phyloP scores from a whole-genome alignment of 2,329 filamentous ascomycete species.

The Davidsoniella eucalypti region DNA sequence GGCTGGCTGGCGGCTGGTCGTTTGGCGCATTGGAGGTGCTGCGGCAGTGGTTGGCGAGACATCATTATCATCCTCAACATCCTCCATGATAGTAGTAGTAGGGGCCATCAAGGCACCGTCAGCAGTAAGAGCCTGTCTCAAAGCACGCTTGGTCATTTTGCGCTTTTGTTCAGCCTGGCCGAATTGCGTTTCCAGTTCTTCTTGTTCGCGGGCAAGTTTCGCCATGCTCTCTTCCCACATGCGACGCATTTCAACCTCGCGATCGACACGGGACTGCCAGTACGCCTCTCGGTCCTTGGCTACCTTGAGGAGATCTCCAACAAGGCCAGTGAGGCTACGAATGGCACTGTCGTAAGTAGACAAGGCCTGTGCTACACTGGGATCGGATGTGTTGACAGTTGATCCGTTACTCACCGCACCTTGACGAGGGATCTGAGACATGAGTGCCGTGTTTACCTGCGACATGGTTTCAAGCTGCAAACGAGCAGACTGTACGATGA shows the following conservation, averaged over 20 bases:
- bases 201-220: conserved; percentile 84
- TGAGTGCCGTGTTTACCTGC: conserved; percentile 71
- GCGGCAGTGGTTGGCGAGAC: background rate
- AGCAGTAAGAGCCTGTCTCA: conserved; percentile 66
- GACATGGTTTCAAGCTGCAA: conserved; percentile 82
- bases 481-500: conserved; percentile 88
- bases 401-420: conserved; percentile 23
- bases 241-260: conserved; percentile 76
- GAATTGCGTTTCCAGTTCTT: conserved; percentile 72
- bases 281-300: conserved; percentile 87
- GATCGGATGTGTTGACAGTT: conserved; percentile 44
- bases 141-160: conserved; percentile 71
- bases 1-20: conserved; percentile 3
- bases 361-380: conserved; percentile 59
- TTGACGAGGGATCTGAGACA: conserved; percentile 35
- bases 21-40: background rate
- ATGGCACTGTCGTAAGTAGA: conserved; percentile 80
- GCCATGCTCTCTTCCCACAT: conserved; percentile 99
- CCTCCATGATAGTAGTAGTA: conserved; percentile 18
- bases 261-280: conserved; percentile 89
- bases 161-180: conserved; percentile 83
- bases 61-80: conserved; percentile 18
- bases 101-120: conserved; percentile 21
- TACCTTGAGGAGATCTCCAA: conserved; percentile 79
- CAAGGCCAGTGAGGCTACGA: conserved; percentile 65